Conservation (phyloP, 2,329 filamentous ascomycete species). For the Ustulina deusta region DNA sequence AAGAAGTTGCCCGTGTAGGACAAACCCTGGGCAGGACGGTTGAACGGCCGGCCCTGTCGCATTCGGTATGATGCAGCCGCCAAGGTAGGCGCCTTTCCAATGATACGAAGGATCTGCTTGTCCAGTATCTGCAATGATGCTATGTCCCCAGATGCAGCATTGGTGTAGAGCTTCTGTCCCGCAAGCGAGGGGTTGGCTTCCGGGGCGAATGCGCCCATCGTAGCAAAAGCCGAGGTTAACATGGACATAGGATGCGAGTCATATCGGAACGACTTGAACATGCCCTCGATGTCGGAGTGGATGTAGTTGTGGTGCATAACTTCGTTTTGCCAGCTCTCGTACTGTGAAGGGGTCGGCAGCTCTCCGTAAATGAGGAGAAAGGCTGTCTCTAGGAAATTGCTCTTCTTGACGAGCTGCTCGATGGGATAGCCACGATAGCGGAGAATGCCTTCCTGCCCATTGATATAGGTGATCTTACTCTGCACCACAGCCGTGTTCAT, state of each 20-base stretch:
- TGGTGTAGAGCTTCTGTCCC: constrained; percentile 63
- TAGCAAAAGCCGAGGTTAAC: constrained; percentile 63
- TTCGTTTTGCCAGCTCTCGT: constrained; percentile 58
- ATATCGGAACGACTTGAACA: constrained; percentile 64
- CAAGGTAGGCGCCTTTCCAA: constrained; percentile 64
- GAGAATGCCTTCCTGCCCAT: constrained; percentile 63
- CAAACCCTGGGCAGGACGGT: constrained; percentile 60
- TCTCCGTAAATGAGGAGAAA: constrained; percentile 65
- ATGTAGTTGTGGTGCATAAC: constrained; percentile 65
- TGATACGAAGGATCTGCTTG: constrained; percentile 64
- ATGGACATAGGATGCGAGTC: constrained; percentile 66
- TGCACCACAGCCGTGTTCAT: constrained; percentile 65
- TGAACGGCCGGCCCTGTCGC: constrained; percentile 64
- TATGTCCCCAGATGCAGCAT: constrained; percentile 57
- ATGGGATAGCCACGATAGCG: constrained; percentile 66
- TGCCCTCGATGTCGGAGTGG: constrained; percentile 62
- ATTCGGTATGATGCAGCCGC: constrained; percentile 65
- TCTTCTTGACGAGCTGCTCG: constrained; percentile 62
- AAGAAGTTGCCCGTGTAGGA: constrained; percentile 68
- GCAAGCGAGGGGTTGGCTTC: constrained; percentile 63
- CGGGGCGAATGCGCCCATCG: constrained; percentile 62
- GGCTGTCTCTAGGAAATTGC: constrained; percentile 62
- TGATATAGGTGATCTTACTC: constrained; percentile 65
- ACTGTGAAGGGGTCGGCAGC: constrained; percentile 59
- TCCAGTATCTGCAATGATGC: constrained; percentile 60